These are phyloP conservation scores for Citrus hindsii DNA, from an alignment of 345 rosid species.

Conservation along the genomic window DNA sequence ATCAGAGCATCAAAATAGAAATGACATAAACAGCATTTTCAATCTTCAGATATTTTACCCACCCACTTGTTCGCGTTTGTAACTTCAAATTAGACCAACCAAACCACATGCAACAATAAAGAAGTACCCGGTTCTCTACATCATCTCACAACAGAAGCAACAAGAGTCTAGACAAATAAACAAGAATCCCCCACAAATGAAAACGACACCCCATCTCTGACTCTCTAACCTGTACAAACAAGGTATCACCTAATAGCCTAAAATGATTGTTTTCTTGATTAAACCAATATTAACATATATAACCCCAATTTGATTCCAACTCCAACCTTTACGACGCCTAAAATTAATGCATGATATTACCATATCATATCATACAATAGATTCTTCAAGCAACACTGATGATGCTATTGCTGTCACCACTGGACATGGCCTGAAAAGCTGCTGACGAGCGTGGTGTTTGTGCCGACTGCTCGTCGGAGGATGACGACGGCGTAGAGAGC, in stretches of 20 bases:
- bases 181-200: slow-evolving; percentile 28
- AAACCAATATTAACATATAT: background rate
- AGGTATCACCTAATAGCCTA: slow-evolving; percentile 27
- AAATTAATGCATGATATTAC: background rate
- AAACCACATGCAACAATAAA: slow-evolving; percentile 4
- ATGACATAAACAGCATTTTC: slow-evolving; percentile 7
- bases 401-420: slow-evolving; percentile 66
- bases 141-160: slow-evolving; percentile 19
- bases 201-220: slow-evolving; percentile 27
- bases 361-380: background rate
- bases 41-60: slow-evolving; percentile 1
- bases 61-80: slow-evolving; percentile 1
- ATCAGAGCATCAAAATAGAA: background rate
- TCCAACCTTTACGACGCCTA: slow-evolving; percentile 3
- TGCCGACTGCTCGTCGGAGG: slow-evolving; percentile 44
- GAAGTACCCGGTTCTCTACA: slow-evolving; percentile 18
- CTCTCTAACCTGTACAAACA: slow-evolving; percentile 30
- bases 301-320: background rate
- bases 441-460: slow-evolving; percentile 32
- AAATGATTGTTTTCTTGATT: background rate
- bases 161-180: slow-evolving; percentile 12
- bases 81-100: slow-evolving; percentile 6
- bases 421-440: slow-evolving; percentile 47
- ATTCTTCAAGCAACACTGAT: slow-evolving; percentile 64
- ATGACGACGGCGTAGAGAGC: slow-evolving; percentile 37